These are phyloP conservation scores for Houttuynia cordata DNA, from an alignment of 164 flowering plant species.

Conservation along the genomic window DNA sequence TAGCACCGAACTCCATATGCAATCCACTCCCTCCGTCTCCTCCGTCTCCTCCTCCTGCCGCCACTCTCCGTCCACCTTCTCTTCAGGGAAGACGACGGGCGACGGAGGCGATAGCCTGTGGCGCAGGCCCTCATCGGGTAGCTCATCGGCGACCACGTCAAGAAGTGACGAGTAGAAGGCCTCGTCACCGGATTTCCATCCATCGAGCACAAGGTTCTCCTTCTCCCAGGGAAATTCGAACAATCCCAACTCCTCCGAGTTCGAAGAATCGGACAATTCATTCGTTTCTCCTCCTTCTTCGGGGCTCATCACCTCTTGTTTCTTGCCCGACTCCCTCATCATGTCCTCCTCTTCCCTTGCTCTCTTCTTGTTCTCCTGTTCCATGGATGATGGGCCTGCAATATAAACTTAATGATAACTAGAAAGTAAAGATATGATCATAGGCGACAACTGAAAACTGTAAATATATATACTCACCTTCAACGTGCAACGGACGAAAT, in stretches of 20 bases:
- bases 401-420: no score
- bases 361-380: not conserved
- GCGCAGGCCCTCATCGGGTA: not conserved
- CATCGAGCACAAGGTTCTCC: not conserved
- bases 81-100: not conserved
- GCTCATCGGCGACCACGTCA: not conserved
- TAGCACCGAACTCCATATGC: conserved; percentile 17
- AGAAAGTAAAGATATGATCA: not conserved
- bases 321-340: not conserved
- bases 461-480: not conserved
- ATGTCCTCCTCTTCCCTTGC: not conserved
- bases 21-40: conserved; percentile 9
- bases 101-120: not conserved
- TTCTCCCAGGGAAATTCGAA: not conserved
- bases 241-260: not conserved
- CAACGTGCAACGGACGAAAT: not conserved
- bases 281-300: not conserved
- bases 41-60: conserved; percentile 7
- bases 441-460: not conserved
- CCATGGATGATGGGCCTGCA: not conserved
- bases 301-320: not conserved
- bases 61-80: conserved; percentile 4
- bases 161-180: not conserved
- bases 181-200: not conserved
- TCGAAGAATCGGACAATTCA: not conserved